Percentiles rank a stretch among this genome's conserved stretches.
Conservation (phyloP, 305 asterid species). For the Rubia occidens region DNA sequence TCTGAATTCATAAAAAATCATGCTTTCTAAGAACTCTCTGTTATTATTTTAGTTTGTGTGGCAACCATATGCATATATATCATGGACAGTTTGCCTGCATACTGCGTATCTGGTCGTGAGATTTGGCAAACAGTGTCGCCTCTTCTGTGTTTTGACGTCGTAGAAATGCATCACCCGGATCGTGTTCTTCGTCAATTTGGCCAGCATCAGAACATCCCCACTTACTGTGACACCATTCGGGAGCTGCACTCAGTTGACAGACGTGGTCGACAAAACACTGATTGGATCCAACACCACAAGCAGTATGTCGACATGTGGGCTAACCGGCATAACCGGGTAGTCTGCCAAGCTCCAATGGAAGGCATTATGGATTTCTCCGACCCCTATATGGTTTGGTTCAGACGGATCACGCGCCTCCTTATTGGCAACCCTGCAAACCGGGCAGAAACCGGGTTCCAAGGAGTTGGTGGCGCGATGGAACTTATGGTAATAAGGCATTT, state of each 20-base stretch:
- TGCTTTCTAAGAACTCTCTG: conserved; percentile 8
- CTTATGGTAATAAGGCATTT: conserved; percentile 37
- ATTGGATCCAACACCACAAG: conserved; percentile 54
- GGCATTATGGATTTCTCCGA: conserved; percentile 36
- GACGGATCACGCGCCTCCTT: conserved; percentile 53
- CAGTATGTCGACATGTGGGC: conserved; percentile 72
- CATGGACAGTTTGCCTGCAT: conserved; percentile 48
- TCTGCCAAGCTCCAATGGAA: conserved; percentile 32
- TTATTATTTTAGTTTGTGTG: conserved; percentile 57
- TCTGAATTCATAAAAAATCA: neutral
- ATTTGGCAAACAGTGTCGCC: conserved; percentile 80
- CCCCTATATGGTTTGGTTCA: conserved; percentile 70
- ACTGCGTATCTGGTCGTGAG: conserved; percentile 53
- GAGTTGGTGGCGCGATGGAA: conserved; percentile 52
- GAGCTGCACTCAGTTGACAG: conserved; percentile 69
- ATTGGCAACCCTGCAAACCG: conserved; percentile 73
- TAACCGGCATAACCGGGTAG: conserved; percentile 36
- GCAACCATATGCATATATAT: conserved; percentile 65
- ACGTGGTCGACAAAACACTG: conserved; percentile 66
- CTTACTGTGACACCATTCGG: conserved; percentile 55
- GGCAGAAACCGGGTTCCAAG: conserved; percentile 50
- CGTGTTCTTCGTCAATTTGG: conserved; percentile 66
- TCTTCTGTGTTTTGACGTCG: conserved; percentile 68
- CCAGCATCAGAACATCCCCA: conserved; percentile 54
- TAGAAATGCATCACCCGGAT: conserved; percentile 71